phyloP scores from a whole-genome alignment of 805 yeast genomes.

The Candida sanyiensis region DNA sequence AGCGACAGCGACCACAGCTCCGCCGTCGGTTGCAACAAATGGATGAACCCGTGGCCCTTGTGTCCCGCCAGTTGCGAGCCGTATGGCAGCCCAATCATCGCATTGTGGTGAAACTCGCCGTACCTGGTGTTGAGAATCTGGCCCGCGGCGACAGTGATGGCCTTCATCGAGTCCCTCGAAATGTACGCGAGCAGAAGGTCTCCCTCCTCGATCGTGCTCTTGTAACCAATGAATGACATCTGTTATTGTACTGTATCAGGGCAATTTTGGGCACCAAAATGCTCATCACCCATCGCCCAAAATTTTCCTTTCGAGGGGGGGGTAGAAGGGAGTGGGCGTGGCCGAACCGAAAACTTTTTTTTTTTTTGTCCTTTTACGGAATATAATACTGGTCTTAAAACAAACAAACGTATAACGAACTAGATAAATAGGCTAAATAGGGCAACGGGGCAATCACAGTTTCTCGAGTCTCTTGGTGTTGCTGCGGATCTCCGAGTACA shows the following conservation, averaged over 20 bases:
- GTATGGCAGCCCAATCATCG: slow-evolving; percentile 73
- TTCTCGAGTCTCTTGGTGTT: slow-evolving; percentile 19
- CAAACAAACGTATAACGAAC: too few relatives aligned
- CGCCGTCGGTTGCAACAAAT: slow-evolving; percentile 85
- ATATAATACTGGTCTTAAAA: too few relatives aligned
- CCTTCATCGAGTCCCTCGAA: slow-evolving; percentile 73
- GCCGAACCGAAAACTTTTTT: not conserved
- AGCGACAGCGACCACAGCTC: slow-evolving; percentile 94
- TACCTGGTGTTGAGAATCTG: slow-evolving; percentile 74
- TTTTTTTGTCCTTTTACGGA: not conserved
- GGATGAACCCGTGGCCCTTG: slow-evolving; percentile 78
- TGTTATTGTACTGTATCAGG: too few relatives aligned
- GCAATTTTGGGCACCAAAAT: too few relatives aligned
- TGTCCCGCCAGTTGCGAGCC: slow-evolving; percentile 82
- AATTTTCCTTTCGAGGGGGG: too few relatives aligned
- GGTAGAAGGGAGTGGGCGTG: not conserved
- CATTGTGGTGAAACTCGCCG: slow-evolving; percentile 81
- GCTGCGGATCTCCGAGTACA: slow-evolving; percentile 19
- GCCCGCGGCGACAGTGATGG: slow-evolving; percentile 55
- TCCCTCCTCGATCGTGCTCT: slow-evolving; percentile 71
- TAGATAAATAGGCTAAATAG: too few relatives aligned
- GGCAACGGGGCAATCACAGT: slow-evolving; percentile 9
- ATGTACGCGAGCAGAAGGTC: slow-evolving; percentile 85
- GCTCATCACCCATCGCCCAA: slow-evolving; percentile 1
- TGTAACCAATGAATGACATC: slow-evolving; percentile 43